Evolutionary conservation across 2,329 filamentous ascomycete species (phyloP).

Genomic region (Leptographium procerum): DNA sequence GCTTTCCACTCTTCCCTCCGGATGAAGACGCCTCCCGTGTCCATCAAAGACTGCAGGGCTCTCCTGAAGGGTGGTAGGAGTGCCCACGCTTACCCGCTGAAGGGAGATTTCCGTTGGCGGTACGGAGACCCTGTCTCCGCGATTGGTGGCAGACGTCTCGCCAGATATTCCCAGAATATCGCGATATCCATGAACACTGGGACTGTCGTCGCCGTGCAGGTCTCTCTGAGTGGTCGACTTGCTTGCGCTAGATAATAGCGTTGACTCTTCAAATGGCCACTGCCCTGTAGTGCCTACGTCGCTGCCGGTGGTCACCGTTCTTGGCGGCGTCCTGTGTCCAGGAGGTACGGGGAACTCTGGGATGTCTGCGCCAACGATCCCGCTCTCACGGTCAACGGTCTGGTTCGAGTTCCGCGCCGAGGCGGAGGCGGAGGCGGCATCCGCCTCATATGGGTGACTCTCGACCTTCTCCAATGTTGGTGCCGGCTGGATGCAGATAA

Average conservation of each 20-base stretch:
- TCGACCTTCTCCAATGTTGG: neutral
- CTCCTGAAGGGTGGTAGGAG: neutral
- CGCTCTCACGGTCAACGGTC: neutral
- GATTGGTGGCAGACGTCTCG: neutral
- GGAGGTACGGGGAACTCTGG: slow-evolving; percentile 10
- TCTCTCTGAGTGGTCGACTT: neutral
- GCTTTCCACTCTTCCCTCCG: slow-evolving; percentile 3
- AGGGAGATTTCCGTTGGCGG: neutral
- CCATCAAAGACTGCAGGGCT: neutral
- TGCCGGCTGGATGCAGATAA: neutral
- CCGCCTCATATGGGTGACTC: neutral
- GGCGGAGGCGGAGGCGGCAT: neutral
- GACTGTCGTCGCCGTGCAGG: neutral
- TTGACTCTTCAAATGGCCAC: slow-evolving; percentile 13
- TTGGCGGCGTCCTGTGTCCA: neutral
- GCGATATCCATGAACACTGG: neutral
- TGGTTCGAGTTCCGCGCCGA: neutral
- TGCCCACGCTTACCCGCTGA: neutral
- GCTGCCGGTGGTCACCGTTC: neutral
- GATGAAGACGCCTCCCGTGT: neutral
- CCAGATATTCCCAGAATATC: neutral
- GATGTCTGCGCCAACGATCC: neutral
- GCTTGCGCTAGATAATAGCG: slow-evolving; percentile 8
- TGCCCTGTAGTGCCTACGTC: neutral
- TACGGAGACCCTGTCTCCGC: neutral